phyloP scores from a whole-genome alignment of 2,329 filamentous ascomycete genomes.

The Ascochyta viciae-villosae region DNA sequence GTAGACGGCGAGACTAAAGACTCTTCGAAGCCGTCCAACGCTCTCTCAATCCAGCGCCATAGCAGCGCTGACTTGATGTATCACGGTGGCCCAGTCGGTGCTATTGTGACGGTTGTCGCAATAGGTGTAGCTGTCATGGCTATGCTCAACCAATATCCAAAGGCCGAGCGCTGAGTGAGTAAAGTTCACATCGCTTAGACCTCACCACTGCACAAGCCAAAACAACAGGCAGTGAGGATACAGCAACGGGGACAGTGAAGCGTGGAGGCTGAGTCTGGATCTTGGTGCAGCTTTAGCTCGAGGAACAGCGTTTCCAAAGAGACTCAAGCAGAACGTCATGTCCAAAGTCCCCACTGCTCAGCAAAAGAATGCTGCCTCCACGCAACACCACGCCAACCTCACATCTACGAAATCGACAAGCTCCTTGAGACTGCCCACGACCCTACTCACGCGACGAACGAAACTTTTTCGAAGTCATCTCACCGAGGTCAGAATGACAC shows the following conservation, averaged over 20 bases:
- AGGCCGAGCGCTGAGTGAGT: conserved; percentile 52
- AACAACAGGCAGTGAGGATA: conserved; percentile 20
- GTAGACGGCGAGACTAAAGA: conserved; percentile 31
- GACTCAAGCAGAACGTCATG: background rate
- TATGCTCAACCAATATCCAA: conserved; percentile 53
- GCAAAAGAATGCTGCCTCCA: background rate
- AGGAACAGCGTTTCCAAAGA: background rate
- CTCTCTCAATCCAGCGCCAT: conserved; percentile 34
- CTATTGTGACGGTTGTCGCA: conserved; percentile 50
- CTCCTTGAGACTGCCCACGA: background rate
- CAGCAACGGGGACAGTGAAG: background rate
- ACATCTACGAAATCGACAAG: background rate
- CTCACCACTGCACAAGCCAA: conserved; percentile 7
- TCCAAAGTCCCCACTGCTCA: background rate
- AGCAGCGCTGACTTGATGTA: conserved; percentile 41
- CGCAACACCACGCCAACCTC: background rate
- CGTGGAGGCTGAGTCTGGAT: background rate
- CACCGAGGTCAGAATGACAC: background rate
- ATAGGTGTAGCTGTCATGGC: conserved; percentile 52
- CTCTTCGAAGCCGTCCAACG: conserved; percentile 30
- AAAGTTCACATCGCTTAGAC: conserved; percentile 2
- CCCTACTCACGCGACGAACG: conserved; percentile 4
- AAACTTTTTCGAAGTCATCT: background rate
- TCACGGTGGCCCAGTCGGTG: conserved; percentile 48
- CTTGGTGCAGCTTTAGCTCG: background rate